Percentiles rank a stretch among this genome's conserved stretches.
Conservation (phyloP, 1,284 basidiomycete species). For the Tilletia caries region DNA sequence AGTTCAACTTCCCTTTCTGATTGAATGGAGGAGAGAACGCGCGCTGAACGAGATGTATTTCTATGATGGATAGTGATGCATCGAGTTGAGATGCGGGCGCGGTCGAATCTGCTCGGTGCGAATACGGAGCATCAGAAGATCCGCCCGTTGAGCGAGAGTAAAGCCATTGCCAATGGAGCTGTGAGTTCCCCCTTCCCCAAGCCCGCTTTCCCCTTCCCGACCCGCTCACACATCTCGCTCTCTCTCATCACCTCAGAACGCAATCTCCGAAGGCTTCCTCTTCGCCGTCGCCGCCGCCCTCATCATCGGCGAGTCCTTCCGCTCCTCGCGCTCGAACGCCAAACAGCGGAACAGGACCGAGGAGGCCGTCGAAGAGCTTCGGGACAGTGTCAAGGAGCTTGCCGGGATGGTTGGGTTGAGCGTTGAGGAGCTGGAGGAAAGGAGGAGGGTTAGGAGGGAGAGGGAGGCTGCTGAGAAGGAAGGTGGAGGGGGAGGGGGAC, state of each 20-base stretch:
- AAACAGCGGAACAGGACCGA: constrained; percentile 44
- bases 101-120: constrained; percentile 39
- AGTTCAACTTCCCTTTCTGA: background rate
- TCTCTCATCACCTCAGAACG: constrained; percentile 27
- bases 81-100: constrained; percentile 44
- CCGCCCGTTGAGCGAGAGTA: constrained; percentile 50
- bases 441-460: background rate
- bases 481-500: background rate
- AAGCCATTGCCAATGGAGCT: constrained; percentile 19
- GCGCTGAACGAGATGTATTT: no score
- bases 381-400: constrained; percentile 29
- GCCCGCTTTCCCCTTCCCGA: no score
- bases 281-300: constrained; percentile 48
- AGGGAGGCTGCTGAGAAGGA: background rate
- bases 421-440: constrained; percentile 22
- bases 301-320: constrained; percentile 48
- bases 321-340: constrained; percentile 40
- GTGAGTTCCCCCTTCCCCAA: background rate
- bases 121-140: constrained; percentile 15
- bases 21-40: background rate
- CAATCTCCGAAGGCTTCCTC: constrained; percentile 48
- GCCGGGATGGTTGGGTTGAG: constrained; percentile 29
- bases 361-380: constrained; percentile 35
- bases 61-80: constrained; percentile 33
- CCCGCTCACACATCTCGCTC: background rate